Evolutionary conservation across 345 rosid species (phyloP).

Genomic region (Durio zibethinus): DNA sequence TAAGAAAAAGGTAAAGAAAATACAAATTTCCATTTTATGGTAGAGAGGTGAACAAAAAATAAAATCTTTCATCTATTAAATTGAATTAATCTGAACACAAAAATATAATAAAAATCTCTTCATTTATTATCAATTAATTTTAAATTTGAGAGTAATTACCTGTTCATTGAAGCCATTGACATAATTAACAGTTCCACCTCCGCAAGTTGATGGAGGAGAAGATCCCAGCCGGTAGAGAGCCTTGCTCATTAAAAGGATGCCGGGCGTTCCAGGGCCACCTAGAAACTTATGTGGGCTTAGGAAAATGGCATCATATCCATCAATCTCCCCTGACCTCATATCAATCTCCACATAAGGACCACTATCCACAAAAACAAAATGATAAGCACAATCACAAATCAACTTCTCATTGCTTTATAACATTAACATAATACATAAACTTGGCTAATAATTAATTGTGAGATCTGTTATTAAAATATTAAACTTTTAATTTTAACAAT

Average conservation of each 20-base stretch:
- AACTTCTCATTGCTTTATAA: not conserved
- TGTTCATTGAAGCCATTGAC: slow-evolving; percentile 52
- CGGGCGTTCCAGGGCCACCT: slow-evolving; percentile 64
- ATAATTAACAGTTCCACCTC: slow-evolving; percentile 60
- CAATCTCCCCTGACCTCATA: slow-evolving; percentile 45
- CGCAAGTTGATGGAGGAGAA: slow-evolving; percentile 59
- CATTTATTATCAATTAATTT: no score
- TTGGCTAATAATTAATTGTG: not conserved
- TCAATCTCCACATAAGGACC: slow-evolving; percentile 54
- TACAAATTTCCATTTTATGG: no score
- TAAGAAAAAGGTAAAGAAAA: no score
- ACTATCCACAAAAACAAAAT: slow-evolving; percentile 6
- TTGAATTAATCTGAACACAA: no score
- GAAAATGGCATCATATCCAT: slow-evolving; percentile 57
- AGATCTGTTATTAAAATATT: no score
- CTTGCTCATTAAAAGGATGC: slow-evolving; percentile 49
- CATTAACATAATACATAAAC: not conserved
- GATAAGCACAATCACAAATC: no score
- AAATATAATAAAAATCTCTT: no score
- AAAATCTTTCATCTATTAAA: no score
- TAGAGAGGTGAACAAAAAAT: no score
- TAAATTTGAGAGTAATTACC: slow-evolving; percentile 25
- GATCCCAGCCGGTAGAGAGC: slow-evolving; percentile 39
- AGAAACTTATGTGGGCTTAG: slow-evolving; percentile 61
- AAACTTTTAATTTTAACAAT: no score